phyloP scores from a whole-genome alignment of 2,329 filamentous ascomycete genomes.

The Neofusicoccum ribis region DNA sequence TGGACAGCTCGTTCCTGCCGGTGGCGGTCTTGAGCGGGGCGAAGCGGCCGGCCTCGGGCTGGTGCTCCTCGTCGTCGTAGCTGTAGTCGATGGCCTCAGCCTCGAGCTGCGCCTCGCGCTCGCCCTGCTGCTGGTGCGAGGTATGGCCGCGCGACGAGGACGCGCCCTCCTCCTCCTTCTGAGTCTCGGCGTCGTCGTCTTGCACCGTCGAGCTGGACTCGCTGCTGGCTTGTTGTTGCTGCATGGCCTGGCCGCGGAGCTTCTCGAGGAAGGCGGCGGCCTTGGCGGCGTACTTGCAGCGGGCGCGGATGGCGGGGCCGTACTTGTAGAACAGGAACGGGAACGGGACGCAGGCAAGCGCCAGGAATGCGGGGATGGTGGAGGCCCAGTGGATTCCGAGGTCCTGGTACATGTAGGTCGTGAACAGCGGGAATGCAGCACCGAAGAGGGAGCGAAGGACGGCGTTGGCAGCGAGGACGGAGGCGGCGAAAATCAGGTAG shows the following conservation, averaged over 20 bases:
- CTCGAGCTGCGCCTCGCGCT: constrained; percentile 22
- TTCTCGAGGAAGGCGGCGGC: constrained; percentile 57
- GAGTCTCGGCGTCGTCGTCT: not conserved
- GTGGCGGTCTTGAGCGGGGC: constrained; percentile 36
- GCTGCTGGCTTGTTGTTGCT: not conserved
- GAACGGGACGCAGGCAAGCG: constrained; percentile 22
- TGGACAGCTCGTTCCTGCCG: not conserved
- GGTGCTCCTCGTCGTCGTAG: constrained; percentile 27
- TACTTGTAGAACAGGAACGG: constrained; percentile 71
- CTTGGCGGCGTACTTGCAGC: constrained; percentile 65
- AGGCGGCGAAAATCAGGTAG: constrained; percentile 50
- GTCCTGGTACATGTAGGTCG: constrained; percentile 20
- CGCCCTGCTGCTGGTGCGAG: not conserved
- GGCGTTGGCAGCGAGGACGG: constrained; percentile 41
- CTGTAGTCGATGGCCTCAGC: constrained; percentile 16
- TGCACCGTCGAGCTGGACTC: constrained; percentile 23
- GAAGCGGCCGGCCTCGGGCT: constrained; percentile 26
- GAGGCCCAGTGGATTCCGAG: constrained; percentile 24
- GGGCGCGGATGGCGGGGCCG: constrained; percentile 58
- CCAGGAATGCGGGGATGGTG: constrained; percentile 22
- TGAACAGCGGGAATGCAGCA: constrained; percentile 44
- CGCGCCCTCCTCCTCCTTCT: not conserved
- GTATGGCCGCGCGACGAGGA: not conserved
- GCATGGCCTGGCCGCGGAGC: constrained; percentile 9
- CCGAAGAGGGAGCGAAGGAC: constrained; percentile 50